Conservation (phyloP, 148 eudicot species). For the Fagopyrum tataricum region DNA sequence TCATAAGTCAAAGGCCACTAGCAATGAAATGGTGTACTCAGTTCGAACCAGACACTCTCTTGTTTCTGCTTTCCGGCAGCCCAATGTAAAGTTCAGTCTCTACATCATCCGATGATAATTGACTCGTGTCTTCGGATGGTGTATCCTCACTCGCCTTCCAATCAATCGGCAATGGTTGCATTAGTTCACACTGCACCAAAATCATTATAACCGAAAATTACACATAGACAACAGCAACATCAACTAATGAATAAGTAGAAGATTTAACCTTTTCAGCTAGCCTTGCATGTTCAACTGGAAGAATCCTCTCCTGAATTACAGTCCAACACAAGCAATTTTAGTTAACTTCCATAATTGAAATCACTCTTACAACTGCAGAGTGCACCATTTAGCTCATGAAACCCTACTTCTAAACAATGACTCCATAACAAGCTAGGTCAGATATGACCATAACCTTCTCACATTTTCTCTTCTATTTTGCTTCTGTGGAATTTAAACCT, state of each 20-base stretch:
- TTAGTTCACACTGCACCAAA: slow-evolving; percentile 15
- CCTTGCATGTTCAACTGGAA: slow-evolving; percentile 49
- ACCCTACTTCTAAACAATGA: background rate
- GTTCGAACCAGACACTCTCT: background rate
- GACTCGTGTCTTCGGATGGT: slow-evolving; percentile 14
- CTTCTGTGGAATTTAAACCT: too few species aligned
- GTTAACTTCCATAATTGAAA: background rate
- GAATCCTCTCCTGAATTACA: slow-evolving; percentile 43
- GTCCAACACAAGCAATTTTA: background rate
- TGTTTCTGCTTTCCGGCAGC: slow-evolving; percentile 16
- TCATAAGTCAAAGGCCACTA: background rate
- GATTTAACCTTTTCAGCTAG: slow-evolving; percentile 40
- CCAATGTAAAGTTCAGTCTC: slow-evolving; percentile 19
- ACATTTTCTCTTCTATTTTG: too few species aligned
- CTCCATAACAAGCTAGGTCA: background rate
- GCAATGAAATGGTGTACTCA: background rate
- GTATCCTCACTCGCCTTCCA: slow-evolving; percentile 17
- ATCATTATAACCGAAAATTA: background rate
- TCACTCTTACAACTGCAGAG: background rate
- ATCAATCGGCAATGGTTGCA: slow-evolving; percentile 14
- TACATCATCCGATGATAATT: slow-evolving; percentile 11
- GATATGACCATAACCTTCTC: too few species aligned
- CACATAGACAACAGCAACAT: background rate
- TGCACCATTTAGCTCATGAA: background rate
- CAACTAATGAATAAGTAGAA: background rate